Base-by-base conservation (phyloP, 1,284 basidiomycete genomes). In the Ustilago curta region DNA sequence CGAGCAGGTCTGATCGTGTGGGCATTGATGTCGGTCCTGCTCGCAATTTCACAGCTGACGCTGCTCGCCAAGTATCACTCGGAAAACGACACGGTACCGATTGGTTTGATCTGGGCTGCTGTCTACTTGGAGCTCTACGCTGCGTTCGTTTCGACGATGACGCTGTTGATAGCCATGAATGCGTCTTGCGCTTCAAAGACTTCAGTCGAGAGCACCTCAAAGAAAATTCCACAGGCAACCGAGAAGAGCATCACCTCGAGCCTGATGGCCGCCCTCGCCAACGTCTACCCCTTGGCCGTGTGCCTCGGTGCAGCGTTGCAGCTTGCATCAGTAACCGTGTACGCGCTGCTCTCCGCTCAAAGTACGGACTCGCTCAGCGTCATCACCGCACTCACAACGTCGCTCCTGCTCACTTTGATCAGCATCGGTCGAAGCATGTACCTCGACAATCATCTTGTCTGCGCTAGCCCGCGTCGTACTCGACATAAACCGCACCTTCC, bases 111-210 rank as follows among this genome's bases (percentile, higher is more conserved):
- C 18, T 48, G 45, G 32, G 47, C 61, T n/a, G 65, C 59, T 1
- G 45, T 76, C 11, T 47, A 39, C 3, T 50, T 76, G 39, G 54
- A 66, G 21, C 44, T 76, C 1, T 76, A 59, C 25, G 61, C 55
- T 3, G 58, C 55, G 9, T 16, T 73, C 16, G 21, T 66, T 8
- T 29, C 70, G 4, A 9, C 37, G 5, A 23, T 53, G 7, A 48
- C 48, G 12, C 29, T 76, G 35, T 51, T 73, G 6, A 14, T 48
- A n/a, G 27, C n/a, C 21, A 55, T 32, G 32, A 51, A 60, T 37
- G 8, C 27, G 2, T 29, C 66, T 6, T 37, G 48, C 16, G 19
- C 21, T 2, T 31, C 31, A 16, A 11, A 43, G 29, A 18, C 18
- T 2, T 19, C 39, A 23, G 16, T 18, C 16, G 32, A 35, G 6